Evolutionary conservation across 179 eudicot genomes (phyloP).

Genomic region (Silene vulgaris): DNA sequence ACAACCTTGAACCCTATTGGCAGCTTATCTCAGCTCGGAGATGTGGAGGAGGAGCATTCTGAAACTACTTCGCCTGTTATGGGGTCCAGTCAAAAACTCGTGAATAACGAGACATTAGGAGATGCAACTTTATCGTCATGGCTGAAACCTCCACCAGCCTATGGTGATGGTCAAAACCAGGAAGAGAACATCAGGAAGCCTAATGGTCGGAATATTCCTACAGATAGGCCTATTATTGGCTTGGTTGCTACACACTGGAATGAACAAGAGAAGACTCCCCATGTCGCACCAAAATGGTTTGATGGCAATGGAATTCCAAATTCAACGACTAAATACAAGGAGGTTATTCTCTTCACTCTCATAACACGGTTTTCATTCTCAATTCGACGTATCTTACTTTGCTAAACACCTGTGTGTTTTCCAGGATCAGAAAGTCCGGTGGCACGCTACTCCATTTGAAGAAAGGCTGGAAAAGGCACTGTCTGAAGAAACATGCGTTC

Average conservation of each 20-base stretch:
- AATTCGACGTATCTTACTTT: not conserved
- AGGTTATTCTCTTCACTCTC: constrained; percentile 40
- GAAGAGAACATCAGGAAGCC: constrained; percentile 31
- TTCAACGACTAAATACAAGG: constrained; percentile 89
- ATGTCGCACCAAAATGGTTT: constrained; percentile 56
- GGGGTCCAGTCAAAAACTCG: constrained; percentile 22
- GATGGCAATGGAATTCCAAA: constrained; percentile 97
- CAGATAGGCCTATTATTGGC: constrained; percentile 77
- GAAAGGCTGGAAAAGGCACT: constrained; percentile 92
- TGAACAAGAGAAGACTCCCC: constrained; percentile 48
- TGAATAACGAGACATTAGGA: constrained; percentile 32
- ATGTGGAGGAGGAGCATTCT: constrained; percentile 31
- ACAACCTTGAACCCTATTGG: constrained; percentile 51
- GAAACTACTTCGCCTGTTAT: constrained; percentile 23
- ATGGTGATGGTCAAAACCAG: constrained; percentile 19
- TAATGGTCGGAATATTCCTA: constrained; percentile 35
- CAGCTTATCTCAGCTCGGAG: constrained; percentile 35
- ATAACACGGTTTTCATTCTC: not conserved
- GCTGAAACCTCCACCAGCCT: constrained; percentile 44
- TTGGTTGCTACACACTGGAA: constrained; percentile 83
- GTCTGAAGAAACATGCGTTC: constrained; percentile 49
- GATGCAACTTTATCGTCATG: constrained; percentile 62
- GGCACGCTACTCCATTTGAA: constrained; percentile 98
- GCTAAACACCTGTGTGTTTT: constrained; percentile 15
- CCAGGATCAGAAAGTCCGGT: constrained; percentile 90